Evolutionary conservation across 176 grass and related monocot genomes (phyloP), one percentile per base, ranked within the genome.

Genomic region (Oryza meridionalis): DNA sequence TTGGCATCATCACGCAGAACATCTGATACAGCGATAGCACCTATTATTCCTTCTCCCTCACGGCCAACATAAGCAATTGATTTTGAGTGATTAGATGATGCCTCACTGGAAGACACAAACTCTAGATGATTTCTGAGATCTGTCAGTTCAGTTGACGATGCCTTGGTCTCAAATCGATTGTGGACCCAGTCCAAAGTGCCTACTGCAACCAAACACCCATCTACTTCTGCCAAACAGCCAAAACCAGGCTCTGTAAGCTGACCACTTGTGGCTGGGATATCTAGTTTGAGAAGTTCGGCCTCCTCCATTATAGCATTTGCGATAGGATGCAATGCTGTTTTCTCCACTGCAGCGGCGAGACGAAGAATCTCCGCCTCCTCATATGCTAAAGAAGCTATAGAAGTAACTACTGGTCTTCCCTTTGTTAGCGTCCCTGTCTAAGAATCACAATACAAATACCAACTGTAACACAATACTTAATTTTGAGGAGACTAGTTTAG

Each of bases 271-370:
- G 72, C 76, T 65, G 89, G 91, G 72, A 98, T 87, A 77, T 91
- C 91, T 42, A 95, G 70, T 80, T 92, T 85, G 32, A 95, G 69
- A 25, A 80, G 77, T 82, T 92, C 85, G 67, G 96, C 93, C 88
- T 98, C 88, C 66, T 88, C 84, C 68, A 86, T 69, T 90, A 98
- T 98, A 85, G 96, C 96, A 82, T 88, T 92, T 26, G 96, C 96
- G 83, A 98, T 98, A 82, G 96, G 96, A 85, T 98, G 96, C 82
- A 92, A 85, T 72, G 91, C 93, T 78, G 93, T 95, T 77, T 90
- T 95, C 82, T 98, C 96, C 87, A 98, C 96, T 81, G 96, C 91
- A 91, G 96, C 96, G 77, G 96, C 96, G 32, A 98, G 84, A 25
- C 64, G 73, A 83, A 98, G 96, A 72, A 95, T 85, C 64, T 94